Percentiles rank a stretch among this genome's conserved stretches.
phyloP scores from a whole-genome alignment of 257 asterid species.

The Jaltomata sinuosa region DNA sequence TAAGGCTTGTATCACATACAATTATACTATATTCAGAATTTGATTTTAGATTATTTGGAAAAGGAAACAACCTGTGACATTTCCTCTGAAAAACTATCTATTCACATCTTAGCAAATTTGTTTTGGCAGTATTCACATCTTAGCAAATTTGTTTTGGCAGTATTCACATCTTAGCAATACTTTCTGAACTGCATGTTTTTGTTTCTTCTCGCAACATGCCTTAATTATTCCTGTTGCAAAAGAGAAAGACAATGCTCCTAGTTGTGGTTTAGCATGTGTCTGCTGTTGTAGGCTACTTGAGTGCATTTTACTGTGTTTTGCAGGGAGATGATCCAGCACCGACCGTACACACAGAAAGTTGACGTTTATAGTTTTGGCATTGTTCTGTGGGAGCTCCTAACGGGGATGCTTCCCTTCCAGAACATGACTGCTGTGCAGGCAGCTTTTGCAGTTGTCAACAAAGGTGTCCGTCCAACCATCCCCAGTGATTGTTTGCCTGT shows the following conservation, averaged over 20 bases:
- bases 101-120: background rate
- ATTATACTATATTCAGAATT: background rate
- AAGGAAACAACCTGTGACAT: background rate
- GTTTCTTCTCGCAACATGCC: background rate
- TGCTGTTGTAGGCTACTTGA: background rate
- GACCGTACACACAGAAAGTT: constrained; percentile 93
- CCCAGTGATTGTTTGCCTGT: constrained; percentile 76
- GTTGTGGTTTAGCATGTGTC: background rate
- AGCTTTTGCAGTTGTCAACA: constrained; percentile 94
- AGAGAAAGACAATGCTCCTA: background rate
- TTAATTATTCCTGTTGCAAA: background rate
- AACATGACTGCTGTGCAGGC: constrained; percentile 99
- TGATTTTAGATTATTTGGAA: background rate
- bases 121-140: background rate
- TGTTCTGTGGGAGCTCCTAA: constrained; percentile 93
- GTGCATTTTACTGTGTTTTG: constrained; percentile 14
- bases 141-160: background rate
- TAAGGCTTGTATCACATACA: background rate
- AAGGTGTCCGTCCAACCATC: constrained; percentile 79
- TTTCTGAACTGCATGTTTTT: background rate
- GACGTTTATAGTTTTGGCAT: constrained; percentile 97
- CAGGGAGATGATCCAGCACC: constrained; percentile 99
- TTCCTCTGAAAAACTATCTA: background rate
- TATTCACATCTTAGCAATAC: background rate
- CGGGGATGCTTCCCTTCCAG: constrained; percentile 97